These are phyloP conservation scores for Asterella californica DNA, from an alignment of 225 moss, liverwort and hornwort species.

Conservation along the genomic window DNA sequence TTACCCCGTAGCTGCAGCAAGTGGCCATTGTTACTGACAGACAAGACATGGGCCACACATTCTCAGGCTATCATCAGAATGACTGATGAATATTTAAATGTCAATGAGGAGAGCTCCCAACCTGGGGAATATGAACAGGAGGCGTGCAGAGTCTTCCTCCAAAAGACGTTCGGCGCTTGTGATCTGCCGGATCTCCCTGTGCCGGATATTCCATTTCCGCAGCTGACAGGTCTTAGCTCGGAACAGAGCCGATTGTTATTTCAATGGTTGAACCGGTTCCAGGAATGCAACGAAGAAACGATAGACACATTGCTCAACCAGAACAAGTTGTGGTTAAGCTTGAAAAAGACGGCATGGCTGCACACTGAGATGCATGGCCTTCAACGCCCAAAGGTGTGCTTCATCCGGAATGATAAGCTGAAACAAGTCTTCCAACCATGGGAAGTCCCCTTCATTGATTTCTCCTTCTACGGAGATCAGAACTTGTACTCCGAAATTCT, in stretches of 20 bases:
- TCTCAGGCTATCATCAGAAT: not conserved
- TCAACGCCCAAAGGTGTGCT: not conserved
- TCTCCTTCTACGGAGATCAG: not conserved
- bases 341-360: not conserved
- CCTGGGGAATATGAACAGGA: not conserved
- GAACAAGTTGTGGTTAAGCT: not conserved
- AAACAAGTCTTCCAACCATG: not conserved
- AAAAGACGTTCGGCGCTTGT: not conserved
- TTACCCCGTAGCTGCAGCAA: slow-evolving; percentile 10
- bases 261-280: slow-evolving; percentile 5
- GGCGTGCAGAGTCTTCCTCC: not conserved
- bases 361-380: slow-evolving; percentile 11
- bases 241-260: slow-evolving; percentile 1
- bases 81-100: slow-evolving; percentile 17
- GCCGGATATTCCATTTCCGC: not conserved
- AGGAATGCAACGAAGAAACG: no score
- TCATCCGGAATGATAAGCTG: not conserved
- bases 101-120: not conserved
- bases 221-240: not conserved
- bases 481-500: not conserved
- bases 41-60: not conserved
- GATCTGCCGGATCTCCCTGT: not conserved
- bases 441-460: slow-evolving; percentile 9
- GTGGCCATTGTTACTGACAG: slow-evolving; percentile 13
- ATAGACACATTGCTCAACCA: no score